Conservation (phyloP, 768 basidiomycete species). For the Hericium coralloides region DNA sequence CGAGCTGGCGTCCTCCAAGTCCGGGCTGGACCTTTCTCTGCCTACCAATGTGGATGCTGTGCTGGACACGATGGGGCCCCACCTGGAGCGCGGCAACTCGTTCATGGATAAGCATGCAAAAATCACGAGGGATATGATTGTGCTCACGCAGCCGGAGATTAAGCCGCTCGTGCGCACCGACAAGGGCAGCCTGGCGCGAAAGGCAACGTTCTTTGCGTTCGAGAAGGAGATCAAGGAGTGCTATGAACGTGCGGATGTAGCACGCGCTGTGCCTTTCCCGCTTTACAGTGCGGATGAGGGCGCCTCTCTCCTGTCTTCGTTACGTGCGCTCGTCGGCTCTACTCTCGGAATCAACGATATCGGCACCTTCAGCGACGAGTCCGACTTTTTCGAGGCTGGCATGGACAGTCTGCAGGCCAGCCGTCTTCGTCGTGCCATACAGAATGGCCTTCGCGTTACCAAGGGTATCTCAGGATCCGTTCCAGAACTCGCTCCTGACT, state of each 20-base stretch:
- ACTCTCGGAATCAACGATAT: slow-evolving; percentile 14
- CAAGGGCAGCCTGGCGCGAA: slow-evolving; percentile 30
- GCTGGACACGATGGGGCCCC: slow-evolving; percentile 20
- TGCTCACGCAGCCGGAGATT: slow-evolving; percentile 24
- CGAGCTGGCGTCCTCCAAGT: slow-evolving; percentile 18
- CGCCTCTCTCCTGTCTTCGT: slow-evolving; percentile 15
- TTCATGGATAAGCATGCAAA: slow-evolving; percentile 30
- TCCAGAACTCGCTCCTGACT: slow-evolving; percentile 1
- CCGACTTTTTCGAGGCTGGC: slow-evolving; percentile 32
- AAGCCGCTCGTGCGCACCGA: slow-evolving; percentile 28
- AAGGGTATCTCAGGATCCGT: not conserved
- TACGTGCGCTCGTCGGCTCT: slow-evolving; percentile 14
- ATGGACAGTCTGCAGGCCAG: slow-evolving; percentile 34
- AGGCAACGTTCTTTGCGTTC: slow-evolving; percentile 24
- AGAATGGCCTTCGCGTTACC: slow-evolving; percentile 1
- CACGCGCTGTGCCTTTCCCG: slow-evolving; percentile 19
- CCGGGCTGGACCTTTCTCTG: not conserved
- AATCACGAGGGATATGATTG: slow-evolving; percentile 29
- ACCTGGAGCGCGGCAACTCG: slow-evolving; percentile 26
- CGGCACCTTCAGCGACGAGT: slow-evolving; percentile 10
- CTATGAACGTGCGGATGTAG: slow-evolving; percentile 23
- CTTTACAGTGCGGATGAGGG: slow-evolving; percentile 10
- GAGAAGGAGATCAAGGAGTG: slow-evolving; percentile 25
- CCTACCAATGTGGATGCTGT: slow-evolving; percentile 7
- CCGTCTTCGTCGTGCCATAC: slow-evolving; percentile 21